phyloP scores from a whole-genome alignment of 106 monocot species.

The Agapanthus africanus region DNA sequence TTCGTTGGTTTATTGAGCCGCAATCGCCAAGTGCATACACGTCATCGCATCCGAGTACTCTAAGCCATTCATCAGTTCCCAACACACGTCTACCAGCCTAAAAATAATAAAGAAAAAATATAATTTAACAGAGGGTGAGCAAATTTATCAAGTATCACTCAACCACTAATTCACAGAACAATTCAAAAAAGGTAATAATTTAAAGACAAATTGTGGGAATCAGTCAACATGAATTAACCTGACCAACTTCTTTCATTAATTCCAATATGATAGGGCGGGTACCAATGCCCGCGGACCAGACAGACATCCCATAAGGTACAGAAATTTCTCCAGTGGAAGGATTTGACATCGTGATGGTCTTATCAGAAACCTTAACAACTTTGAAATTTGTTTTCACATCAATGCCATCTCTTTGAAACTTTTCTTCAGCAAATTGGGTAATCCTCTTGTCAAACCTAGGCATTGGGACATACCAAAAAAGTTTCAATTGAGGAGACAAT shows the following conservation, averaged over 20 bases:
- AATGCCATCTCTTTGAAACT: slow-evolving; percentile 73
- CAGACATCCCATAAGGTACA: slow-evolving; percentile 72
- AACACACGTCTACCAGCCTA: slow-evolving; percentile 67
- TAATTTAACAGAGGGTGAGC: neutral
- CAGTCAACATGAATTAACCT: slow-evolving; percentile 31
- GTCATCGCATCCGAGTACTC: slow-evolving; percentile 47
- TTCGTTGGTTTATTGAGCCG: slow-evolving; percentile 71
- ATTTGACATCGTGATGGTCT: slow-evolving; percentile 52
- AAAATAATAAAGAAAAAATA: slow-evolving; percentile 7
- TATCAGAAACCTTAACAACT: slow-evolving; percentile 69
- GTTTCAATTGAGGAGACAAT: neutral
- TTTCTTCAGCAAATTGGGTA: slow-evolving; percentile 68
- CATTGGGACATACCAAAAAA: neutral
- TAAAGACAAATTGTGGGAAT: neutral
- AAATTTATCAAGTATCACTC: neutral
- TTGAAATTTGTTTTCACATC: slow-evolving; percentile 57
- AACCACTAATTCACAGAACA: neutral
- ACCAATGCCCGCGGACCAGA: slow-evolving; percentile 91
- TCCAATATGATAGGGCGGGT: slow-evolving; percentile 69
- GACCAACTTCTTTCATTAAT: slow-evolving; percentile 75
- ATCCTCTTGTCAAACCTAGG: slow-evolving; percentile 90
- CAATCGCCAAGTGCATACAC: slow-evolving; percentile 86
- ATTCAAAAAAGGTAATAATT: neutral
- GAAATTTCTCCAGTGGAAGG: slow-evolving; percentile 25
- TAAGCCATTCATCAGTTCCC: slow-evolving; percentile 84